Conservation (phyloP, 768 basidiomycete genomes). For the Russula abietina region DNA sequence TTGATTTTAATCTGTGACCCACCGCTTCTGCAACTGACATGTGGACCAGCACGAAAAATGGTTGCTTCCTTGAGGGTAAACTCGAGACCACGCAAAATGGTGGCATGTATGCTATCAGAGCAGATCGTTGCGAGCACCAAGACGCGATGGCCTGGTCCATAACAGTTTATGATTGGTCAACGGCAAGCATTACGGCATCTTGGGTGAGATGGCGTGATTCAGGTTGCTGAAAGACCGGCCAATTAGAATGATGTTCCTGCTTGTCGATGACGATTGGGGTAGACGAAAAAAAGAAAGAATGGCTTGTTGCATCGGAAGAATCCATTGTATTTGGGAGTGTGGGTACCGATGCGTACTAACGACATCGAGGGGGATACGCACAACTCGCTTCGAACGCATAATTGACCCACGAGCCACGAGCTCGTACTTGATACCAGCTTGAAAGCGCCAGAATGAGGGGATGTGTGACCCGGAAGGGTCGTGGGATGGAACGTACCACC, state of each 20-base stretch:
- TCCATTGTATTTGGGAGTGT: constrained; percentile 41
- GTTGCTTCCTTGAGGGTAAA: constrained; percentile 73
- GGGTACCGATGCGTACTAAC: neutral
- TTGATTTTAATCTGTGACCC: constrained; percentile 50
- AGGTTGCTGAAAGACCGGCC: constrained; percentile 83
- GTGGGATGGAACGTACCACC: constrained; percentile 42
- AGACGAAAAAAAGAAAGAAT: constrained; percentile 56
- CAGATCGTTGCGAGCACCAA: constrained; percentile 64
- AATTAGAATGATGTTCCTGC: constrained; percentile 87
- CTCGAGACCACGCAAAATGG: constrained; percentile 79
- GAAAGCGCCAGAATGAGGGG: neutral
- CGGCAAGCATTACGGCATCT: constrained; percentile 67
- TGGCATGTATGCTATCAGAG: constrained; percentile 60
- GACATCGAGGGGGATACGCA: constrained; percentile 32
- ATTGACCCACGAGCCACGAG: constrained; percentile 82
- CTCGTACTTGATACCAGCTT: constrained; percentile 85
- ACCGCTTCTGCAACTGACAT: constrained; percentile 48
- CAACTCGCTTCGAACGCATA: constrained; percentile 85
- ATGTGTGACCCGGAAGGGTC: neutral
- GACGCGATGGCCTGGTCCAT: constrained; percentile 80
- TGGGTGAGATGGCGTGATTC: constrained; percentile 61
- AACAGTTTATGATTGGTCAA: constrained; percentile 76
- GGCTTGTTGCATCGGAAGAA: constrained; percentile 79
- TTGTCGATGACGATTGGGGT: constrained; percentile 82
- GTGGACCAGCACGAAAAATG: constrained; percentile 61